A percentile compares a stretch with the other conserved stretches of the same genome.
Evolutionary conservation across 140 eudicot species (phyloP).

Genomic region (Cichorium intybus): DNA sequence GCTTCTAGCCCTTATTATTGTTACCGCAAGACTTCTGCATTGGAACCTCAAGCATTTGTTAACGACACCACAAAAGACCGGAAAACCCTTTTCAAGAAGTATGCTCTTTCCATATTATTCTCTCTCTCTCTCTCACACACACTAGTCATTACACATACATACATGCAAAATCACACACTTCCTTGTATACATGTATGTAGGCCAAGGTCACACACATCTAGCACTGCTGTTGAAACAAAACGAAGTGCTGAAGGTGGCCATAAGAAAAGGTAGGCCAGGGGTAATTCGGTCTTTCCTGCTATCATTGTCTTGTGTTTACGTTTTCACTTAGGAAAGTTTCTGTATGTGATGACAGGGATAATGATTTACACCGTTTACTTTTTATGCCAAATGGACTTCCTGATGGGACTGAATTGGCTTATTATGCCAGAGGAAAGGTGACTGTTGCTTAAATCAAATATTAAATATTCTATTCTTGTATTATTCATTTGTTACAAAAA

Average conservation of each 20-base stretch:
- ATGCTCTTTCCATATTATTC: conserved; percentile 12
- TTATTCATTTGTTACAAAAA: conserved; percentile 5
- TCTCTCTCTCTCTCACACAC: background rate
- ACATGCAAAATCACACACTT: conserved; percentile 7
- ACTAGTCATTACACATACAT: background rate
- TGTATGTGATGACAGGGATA: conserved; percentile 61
- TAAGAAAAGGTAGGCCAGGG: conserved; percentile 55
- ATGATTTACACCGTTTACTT: conserved; percentile 81
- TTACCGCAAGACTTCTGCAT: conserved; percentile 27
- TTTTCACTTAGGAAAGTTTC: background rate
- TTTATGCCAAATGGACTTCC: conserved; percentile 95
- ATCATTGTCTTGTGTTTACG: background rate
- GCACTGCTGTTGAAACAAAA: conserved; percentile 45
- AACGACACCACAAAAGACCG: conserved; percentile 43
- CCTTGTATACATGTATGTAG: conserved; percentile 22
- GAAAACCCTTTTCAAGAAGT: conserved; percentile 54
- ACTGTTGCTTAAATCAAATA: background rate
- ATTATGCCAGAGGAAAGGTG: conserved; percentile 91
- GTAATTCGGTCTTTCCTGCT: background rate
- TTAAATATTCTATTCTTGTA: background rate
- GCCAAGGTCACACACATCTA: conserved; percentile 50
- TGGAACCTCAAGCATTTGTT: conserved; percentile 30
- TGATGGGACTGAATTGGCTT: conserved; percentile 90
- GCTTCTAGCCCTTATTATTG: conserved; percentile 27
- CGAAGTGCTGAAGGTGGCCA: conserved; percentile 55